Conservation (phyloP, 2,329 filamentous ascomycete species). For the Nemania sp. region DNA sequence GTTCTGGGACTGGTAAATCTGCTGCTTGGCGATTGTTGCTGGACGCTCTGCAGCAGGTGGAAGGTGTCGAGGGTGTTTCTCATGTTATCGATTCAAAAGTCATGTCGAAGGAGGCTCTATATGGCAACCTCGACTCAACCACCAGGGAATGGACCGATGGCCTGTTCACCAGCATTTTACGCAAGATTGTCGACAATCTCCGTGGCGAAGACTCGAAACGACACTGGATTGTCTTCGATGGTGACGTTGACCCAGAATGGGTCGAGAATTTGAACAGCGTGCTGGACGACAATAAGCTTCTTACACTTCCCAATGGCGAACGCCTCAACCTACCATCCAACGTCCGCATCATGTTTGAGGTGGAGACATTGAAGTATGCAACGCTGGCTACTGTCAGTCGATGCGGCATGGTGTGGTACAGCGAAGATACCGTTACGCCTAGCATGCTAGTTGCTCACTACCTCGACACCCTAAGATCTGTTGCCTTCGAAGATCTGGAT, state of each 20-base stretch:
- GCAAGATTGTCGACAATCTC: conserved; percentile 98
- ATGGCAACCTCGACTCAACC: conserved; percentile 93
- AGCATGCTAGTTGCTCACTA: conserved; percentile 94
- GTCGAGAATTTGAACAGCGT: conserved; percentile 99
- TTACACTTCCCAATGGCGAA: conserved; percentile 96
- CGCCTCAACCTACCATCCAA: conserved; percentile 92
- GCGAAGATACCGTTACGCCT: conserved; percentile 92
- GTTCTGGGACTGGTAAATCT: conserved; percentile 96
- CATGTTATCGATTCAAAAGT: conserved; percentile 99
- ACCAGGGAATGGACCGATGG: conserved; percentile 99
- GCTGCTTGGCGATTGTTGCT: conserved; percentile 91
- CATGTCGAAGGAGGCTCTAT: conserved; percentile 98
- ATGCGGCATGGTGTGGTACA: conserved; percentile 99
- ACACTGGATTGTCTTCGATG: conserved; percentile 99
- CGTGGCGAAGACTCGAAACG: conserved; percentile 95
- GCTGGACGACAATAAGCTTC: conserved; percentile 96
- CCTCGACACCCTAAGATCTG: conserved; percentile 77
- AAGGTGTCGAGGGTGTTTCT: conserved; percentile 89
- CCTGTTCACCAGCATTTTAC: conserved; percentile 94
- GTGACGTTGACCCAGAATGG: conserved; percentile 98
- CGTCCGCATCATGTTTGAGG: conserved; percentile 99
- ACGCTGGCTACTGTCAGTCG: conserved; percentile 98
- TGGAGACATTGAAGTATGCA: conserved; percentile 95
- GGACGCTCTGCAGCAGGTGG: conserved; percentile 87
- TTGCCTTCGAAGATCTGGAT: conserved; percentile 92